Percentiles rank a stretch among this genome's conserved stretches.
Conservation (phyloP, 192 early-diverging fungal genomes). For the Coemansia asiatica region DNA sequence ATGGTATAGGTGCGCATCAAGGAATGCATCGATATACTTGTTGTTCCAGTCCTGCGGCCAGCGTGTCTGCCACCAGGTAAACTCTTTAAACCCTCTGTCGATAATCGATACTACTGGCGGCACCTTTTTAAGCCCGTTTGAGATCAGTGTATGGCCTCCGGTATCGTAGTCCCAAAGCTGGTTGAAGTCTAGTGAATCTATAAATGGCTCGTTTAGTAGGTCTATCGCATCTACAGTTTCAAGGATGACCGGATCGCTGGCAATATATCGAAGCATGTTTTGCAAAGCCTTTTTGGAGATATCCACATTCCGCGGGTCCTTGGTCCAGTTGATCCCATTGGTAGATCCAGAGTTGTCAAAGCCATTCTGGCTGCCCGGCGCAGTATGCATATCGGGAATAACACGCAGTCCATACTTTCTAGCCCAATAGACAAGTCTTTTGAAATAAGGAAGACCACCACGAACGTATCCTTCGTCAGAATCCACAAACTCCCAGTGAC, state of each 20-base stretch:
- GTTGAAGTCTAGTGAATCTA: conserved; percentile 42
- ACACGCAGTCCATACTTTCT: conserved; percentile 56
- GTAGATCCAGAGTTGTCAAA: conserved; percentile 59
- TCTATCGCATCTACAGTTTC: conserved; percentile 45
- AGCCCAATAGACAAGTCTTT: conserved; percentile 57
- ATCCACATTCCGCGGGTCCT: conserved; percentile 47
- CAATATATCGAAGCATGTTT: conserved; percentile 59
- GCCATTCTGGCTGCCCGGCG: conserved; percentile 63
- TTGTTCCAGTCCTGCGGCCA: conserved; percentile 53
- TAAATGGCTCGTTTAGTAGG: conserved; percentile 51
- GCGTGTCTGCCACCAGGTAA: conserved; percentile 48
- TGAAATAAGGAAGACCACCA: conserved; percentile 49
- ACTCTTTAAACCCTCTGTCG: conserved; percentile 55
- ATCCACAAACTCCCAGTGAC: conserved; percentile 63
- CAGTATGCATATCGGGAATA: conserved; percentile 61
- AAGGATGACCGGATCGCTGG: conserved; percentile 40
- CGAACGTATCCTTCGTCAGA: conserved; percentile 55
- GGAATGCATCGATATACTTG: conserved; percentile 42
- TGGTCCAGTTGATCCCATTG: conserved; percentile 54
- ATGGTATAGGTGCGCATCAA: conserved; percentile 56
- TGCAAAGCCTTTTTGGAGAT: conserved; percentile 57
- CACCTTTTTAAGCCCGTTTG: conserved; percentile 22
- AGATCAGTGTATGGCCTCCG: conserved; percentile 38
- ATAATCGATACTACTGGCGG: conserved; percentile 47
- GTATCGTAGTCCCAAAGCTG: conserved; percentile 56